Base-by-base conservation (phyloP, 2,329 filamentous ascomycete species). In the Xylaria sp. region DNA sequence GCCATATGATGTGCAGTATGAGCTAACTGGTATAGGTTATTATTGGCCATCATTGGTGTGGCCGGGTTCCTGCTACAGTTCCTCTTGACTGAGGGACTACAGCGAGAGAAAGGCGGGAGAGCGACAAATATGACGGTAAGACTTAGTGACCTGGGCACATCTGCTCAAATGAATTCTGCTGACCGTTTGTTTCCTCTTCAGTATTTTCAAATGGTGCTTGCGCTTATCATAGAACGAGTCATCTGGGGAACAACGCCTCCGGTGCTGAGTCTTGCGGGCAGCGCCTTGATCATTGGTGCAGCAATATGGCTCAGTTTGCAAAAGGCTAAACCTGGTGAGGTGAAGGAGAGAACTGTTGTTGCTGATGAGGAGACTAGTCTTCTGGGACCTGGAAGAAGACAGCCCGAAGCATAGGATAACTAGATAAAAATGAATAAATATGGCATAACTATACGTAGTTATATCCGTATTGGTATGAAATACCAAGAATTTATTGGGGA, bases 31-130 rank as follows among this genome's bases (percentile, higher is more conserved):
- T 11, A 0, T 87, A 80, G 79, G 57, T 81, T 88, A 50, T 78
- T 95, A 14, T 72, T 89, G 0, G 86, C 88, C 36, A 81, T 80
- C 0, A 82, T 96, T 9, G 92, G 92, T 0, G 75, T 89, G 0
- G 91, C 89, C 39, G 93, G 92, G 0, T 94, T 95, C 74, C 75
- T 92, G n/a, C 88, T 94, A 80, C 93, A 95, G 82, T 92, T 93
- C 63, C 83, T 94, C 6, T 81, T 95, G 0, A 93, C 93, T 0
- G 89, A 90, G 8, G 92, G 92, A 0, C 78, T 96, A 39, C 82
- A 92, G 62, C 87, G 92, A 71, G 90, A 93, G 69, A 92, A 91
- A 61, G 78, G 76, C 7, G 77, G 79, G 3, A 75, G 79, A 58
- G 78, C 77, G 4, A 79, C 77, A 4, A 80, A 79, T 64, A 76